phyloP scores from a whole-genome alignment of 2,329 filamentous ascomycete genomes.

The Hysterium pulicare region DNA sequence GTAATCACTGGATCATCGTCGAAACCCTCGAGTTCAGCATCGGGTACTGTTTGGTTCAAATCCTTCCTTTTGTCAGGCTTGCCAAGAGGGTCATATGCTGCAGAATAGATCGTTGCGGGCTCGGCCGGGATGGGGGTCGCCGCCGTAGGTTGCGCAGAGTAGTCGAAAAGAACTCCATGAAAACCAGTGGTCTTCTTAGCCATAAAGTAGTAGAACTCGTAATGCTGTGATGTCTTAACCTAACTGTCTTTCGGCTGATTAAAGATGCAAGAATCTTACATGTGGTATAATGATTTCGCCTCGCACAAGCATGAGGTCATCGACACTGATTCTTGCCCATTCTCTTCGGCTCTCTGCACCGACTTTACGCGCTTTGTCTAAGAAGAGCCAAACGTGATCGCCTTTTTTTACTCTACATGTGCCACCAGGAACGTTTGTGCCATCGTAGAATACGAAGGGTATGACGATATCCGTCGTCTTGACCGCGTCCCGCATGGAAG shows the following conservation, averaged over 20 bases:
- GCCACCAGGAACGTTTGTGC: conserved; percentile 82
- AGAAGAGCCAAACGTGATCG: conserved; percentile 86
- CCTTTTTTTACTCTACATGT: conserved; percentile 87
- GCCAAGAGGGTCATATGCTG: conserved; percentile 42
- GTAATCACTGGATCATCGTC: conserved; percentile 75
- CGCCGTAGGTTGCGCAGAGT: conserved; percentile 52
- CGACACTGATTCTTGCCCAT: conserved; percentile 91
- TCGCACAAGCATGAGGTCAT: conserved; percentile 90
- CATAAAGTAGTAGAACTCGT: conserved; percentile 95
- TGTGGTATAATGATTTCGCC: conserved; percentile 91
- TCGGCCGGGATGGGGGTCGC: conserved; percentile 32
- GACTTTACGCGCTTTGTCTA: conserved; percentile 87
- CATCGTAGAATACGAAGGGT: conserved; percentile 96
- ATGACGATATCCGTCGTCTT: conserved; percentile 86
- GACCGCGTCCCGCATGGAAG: conserved; percentile 77
- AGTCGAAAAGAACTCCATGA: conserved; percentile 76
- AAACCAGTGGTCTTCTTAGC: conserved; percentile 79
- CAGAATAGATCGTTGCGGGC: conserved; percentile 17
- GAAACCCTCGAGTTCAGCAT: conserved; percentile 63
- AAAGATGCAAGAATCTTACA: conserved; percentile 54
- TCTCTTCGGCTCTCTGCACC: conserved; percentile 76
- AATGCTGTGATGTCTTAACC: conserved; percentile 79
- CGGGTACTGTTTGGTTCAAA: conserved; percentile 41
- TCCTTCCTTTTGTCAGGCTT: conserved; percentile 33
- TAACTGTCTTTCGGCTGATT: too few relatives aligned